Evolutionary conservation across 2,329 filamentous ascomycete species (phyloP), one percentile per base, ranked within the genome.

Genomic region (Alternaria triticina): DNA sequence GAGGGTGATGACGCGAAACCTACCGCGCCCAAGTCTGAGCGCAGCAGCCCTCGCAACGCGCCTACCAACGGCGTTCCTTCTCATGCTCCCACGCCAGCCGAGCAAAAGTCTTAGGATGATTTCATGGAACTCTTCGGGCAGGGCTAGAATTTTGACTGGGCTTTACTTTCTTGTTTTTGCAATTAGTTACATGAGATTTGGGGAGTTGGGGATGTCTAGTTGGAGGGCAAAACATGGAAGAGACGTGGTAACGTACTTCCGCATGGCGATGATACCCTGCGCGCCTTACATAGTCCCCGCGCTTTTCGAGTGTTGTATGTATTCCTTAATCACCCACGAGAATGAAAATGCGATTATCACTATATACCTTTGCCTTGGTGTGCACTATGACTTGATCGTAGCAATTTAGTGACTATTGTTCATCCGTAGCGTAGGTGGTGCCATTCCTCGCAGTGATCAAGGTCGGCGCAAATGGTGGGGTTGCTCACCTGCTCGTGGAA

Each of bases 1-100:
- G 95, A 94, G 61, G 93, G 89, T 5, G 94, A 97, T 69, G 95
- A 97, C 63, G 91, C 96, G 44, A 89, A 88, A 79, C 79, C 84
- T 66, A 79, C 72, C 15, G 74, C 71, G 2, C 57, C 75, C 46
- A 83, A 83, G 65, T 80, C 82, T 58, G 82, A 83, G 67, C 83
- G 81, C 43, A 81, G 76, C 57, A 84, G 82, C 67, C 83, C 83
- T 12, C 77, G 78, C 50, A 77, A 72, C 43, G 70, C 74, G 28
- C 65, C 77, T 5, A 70, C 72, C 2, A 80, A 80, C 36, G 79
- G 79, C 3, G 61, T 76, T 5, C 60, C 75, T 33, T 58, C 74
- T 30, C 78, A 79, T 47, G 70, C 73, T 30, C 71, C 76, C 33
- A 74, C 77, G 7, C 71, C 77, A n/a, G 74, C 75, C n/a, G 78